phyloP scores from a whole-genome alignment of 768 basidiomycete genomes.

The Harrya chromipes region DNA sequence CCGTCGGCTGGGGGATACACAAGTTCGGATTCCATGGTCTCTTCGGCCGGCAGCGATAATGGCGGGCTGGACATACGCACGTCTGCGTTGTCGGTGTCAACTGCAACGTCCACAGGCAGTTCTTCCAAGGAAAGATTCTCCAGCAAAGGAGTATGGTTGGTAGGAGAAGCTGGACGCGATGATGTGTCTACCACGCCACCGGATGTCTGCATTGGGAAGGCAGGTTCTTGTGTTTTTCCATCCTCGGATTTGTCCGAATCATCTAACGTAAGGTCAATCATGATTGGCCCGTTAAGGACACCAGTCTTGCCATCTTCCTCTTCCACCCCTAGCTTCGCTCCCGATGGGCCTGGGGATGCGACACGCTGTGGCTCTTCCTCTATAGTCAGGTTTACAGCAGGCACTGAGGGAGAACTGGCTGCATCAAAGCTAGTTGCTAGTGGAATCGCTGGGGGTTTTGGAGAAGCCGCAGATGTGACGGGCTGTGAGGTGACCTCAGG shows the following conservation, averaged over 20 bases:
- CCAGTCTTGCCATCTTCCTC: not conserved
- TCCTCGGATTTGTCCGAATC: conserved; percentile 21
- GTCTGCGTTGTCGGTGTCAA: conserved; percentile 13
- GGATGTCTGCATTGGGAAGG: conserved; percentile 8
- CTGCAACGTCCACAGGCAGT: not conserved
- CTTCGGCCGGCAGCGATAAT: conserved; percentile 7
- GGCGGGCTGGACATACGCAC: conserved; percentile 22
- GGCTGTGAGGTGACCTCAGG: not conserved
- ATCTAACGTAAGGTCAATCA: conserved; percentile 27
- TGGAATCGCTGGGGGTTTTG: not conserved
- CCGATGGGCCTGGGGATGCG: not conserved
- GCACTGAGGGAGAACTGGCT: not conserved
- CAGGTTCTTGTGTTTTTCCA: conserved; percentile 8
- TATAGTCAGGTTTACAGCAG: not conserved
- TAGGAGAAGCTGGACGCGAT: conserved; percentile 5
- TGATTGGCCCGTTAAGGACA: conserved; percentile 16
- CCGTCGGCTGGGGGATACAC: conserved; percentile 3
- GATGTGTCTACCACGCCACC: conserved; percentile 1
- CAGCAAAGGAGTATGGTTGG: conserved; percentile 18
- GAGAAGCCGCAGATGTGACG: not conserved
- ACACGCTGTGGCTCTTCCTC: not conserved
- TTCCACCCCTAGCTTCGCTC: not conserved
- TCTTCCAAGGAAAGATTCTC: conserved; percentile 24
- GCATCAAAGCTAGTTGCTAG: not conserved
- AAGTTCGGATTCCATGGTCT: conserved; percentile 8